phyloP scores from a whole-genome alignment of 148 eudicot genomes.

The Rhododendron vialii region DNA sequence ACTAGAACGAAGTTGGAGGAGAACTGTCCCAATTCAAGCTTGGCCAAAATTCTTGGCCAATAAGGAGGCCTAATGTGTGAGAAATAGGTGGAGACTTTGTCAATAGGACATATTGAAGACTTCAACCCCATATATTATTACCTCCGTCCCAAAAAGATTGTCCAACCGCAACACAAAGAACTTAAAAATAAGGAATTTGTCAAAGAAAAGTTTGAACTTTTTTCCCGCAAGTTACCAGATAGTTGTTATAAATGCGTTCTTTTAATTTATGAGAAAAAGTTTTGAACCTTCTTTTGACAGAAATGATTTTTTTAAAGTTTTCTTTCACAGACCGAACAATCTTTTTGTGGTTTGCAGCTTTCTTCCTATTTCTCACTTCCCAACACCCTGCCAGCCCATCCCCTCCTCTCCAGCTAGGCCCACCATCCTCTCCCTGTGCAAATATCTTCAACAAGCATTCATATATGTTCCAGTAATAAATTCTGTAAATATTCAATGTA shows the following conservation, averaged over 20 bases:
- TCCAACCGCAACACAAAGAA: background rate
- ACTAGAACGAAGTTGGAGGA: background rate
- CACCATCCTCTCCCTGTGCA: background rate
- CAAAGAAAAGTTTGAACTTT: background rate
- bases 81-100: background rate
- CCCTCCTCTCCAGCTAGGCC: background rate
- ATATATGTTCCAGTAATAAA: background rate
- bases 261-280: background rate
- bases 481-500: background rate
- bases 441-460: background rate
- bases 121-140: background rate
- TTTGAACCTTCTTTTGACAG: background rate
- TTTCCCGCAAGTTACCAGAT: background rate
- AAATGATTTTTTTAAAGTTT: background rate
- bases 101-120: background rate
- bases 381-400: background rate
- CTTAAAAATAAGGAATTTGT: background rate
- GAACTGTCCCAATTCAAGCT: background rate
- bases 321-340: background rate
- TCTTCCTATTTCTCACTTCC: background rate
- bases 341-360: background rate
- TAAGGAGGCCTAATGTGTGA: background rate
- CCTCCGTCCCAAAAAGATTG: background rate
- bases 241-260: background rate
- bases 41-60: background rate